Percentiles rank a stretch among this genome's conserved stretches.
These are phyloP conservation scores for Melaleuca quinquenervia DNA, from an alignment of 345 rosid species.

Conservation along the genomic window DNA sequence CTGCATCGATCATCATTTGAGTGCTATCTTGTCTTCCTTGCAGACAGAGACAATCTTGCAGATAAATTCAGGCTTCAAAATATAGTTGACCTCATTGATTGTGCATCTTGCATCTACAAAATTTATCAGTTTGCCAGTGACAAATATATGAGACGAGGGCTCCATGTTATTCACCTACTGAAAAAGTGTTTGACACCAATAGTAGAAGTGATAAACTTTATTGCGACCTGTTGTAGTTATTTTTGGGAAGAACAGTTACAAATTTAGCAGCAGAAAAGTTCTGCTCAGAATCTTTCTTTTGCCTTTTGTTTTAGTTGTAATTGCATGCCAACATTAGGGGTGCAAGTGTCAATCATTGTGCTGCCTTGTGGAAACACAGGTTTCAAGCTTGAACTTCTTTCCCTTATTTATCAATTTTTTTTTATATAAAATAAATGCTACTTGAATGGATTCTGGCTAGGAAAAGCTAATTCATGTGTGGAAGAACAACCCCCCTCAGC, in stretches of 20 bases:
- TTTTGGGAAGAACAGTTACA: background rate
- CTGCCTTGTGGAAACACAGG: background rate
- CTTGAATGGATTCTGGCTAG: background rate
- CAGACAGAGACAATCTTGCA: background rate
- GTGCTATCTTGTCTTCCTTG: background rate
- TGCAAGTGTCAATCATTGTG: background rate
- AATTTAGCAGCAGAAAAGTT: background rate
- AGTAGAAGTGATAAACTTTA: background rate
- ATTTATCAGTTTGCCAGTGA: background rate
- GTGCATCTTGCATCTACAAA: background rate
- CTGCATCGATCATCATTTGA: background rate
- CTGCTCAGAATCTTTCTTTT: background rate
- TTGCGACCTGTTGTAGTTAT: background rate
- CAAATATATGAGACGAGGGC: background rate
- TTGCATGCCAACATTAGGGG: background rate
- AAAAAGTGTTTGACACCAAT: background rate
- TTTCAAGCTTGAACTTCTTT: background rate
- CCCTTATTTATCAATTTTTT: background rate
- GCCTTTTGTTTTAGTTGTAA: background rate
- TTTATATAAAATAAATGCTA: background rate
- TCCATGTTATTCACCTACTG: background rate
- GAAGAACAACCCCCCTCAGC: background rate
- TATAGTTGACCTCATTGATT: background rate
- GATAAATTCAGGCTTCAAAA: background rate
- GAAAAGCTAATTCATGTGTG: background rate